phyloP scores from a whole-genome alignment of 371 early-diverging fungal genomes.

The Zychaea mexicana region DNA sequence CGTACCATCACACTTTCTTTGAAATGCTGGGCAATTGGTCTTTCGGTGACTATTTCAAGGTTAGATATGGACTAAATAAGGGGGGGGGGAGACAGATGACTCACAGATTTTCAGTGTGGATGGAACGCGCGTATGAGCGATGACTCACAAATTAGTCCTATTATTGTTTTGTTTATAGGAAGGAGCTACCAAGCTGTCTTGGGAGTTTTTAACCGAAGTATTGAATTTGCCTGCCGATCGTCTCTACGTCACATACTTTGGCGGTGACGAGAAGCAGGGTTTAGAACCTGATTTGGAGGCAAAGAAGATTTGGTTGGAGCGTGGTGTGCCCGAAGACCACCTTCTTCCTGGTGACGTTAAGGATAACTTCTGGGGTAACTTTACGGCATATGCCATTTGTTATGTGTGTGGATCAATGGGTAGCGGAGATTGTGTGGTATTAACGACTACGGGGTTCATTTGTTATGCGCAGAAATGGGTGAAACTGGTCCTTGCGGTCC shows the following conservation, averaged over 20 bases:
- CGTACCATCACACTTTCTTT: conserved; percentile 99
- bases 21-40: conserved; percentile 99
- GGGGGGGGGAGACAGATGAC: background rate
- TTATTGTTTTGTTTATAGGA: conserved; percentile 13
- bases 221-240: conserved; percentile 86
- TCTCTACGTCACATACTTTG: conserved; percentile 99
- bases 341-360: conserved; percentile 92
- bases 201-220: conserved; percentile 95
- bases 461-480: conserved; percentile 99
- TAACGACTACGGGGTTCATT: too few species aligned
- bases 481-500: conserved; percentile 99
- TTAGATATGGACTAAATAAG: conserved; percentile 17
- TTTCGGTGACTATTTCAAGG: conserved; percentile 99
- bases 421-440: too few species aligned
- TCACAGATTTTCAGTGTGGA: background rate
- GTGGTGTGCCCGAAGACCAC: conserved; percentile 85
- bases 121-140: background rate
- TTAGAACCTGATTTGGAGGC: conserved; percentile 93
- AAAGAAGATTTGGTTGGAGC: conserved; percentile 90
- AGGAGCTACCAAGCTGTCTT: conserved; percentile 83
- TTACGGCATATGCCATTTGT: too few species aligned
- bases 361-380: conserved; percentile 99
- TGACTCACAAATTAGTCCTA: background rate
- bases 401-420: too few species aligned
- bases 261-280: conserved; percentile 86